phyloP scores from a whole-genome alignment of 306 rosid genomes.

The Rosa rugosa region DNA sequence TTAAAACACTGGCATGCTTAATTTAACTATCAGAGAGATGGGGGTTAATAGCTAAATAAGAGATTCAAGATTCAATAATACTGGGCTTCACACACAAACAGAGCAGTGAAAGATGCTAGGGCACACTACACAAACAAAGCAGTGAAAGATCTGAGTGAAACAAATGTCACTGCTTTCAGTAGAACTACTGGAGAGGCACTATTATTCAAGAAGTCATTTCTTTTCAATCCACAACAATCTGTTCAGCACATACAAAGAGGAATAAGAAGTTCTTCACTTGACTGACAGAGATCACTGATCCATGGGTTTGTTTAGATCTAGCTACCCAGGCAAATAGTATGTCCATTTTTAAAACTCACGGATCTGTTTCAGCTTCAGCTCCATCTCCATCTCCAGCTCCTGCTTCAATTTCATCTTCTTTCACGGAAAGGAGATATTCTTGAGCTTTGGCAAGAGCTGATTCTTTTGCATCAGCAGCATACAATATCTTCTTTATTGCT shows the following conservation, averaged over 20 bases:
- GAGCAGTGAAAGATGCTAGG: not conserved
- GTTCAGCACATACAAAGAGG: not conserved
- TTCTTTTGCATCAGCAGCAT: conserved; percentile 87
- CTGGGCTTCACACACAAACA: not conserved
- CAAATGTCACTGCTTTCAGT: not conserved
- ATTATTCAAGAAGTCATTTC: not conserved
- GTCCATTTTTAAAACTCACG: conserved; percentile 28
- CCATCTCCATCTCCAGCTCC: conserved; percentile 31
- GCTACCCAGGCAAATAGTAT: conserved; percentile 22
- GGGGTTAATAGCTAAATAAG: not conserved
- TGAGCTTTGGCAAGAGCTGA: conserved; percentile 88
- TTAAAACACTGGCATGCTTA: not conserved
- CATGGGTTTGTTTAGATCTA: not conserved
- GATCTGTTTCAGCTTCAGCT: conserved; percentile 28
- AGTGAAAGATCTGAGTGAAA: not conserved
- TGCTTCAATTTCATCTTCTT: conserved; percentile 39
- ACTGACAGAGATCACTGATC: not conserved
- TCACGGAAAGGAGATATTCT: conserved; percentile 54
- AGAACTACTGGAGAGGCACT: not conserved
- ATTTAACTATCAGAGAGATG: not conserved
- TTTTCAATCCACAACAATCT: conserved; percentile 1
- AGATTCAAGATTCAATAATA: not conserved
- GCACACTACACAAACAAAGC: not conserved
- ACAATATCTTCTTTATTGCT: conserved; percentile 84
- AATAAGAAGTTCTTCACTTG: not conserved